Percentiles rank a stretch among this genome's conserved stretches.
Evolutionary conservation across 2,329 filamentous ascomycete genomes (phyloP).

Genomic region (Onygena corvina): DNA sequence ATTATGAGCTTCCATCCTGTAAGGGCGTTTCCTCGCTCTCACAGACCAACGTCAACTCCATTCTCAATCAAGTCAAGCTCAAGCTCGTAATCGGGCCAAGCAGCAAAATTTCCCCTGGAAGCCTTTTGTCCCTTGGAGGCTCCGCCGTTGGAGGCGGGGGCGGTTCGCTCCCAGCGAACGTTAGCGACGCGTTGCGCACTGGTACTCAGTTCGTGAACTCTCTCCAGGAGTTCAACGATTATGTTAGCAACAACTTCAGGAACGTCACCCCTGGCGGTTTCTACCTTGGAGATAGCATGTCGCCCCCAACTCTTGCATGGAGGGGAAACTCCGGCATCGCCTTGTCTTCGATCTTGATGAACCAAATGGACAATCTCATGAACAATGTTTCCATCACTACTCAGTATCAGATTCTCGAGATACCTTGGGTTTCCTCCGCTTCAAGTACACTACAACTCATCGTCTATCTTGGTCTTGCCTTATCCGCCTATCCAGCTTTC

Average conservation of each 20-base stretch:
- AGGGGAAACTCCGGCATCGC: conserved; percentile 49
- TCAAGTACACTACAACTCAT: conserved; percentile 68
- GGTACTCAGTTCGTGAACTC: conserved; percentile 41
- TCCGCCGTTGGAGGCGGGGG: neutral
- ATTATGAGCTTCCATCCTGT: conserved; percentile 44
- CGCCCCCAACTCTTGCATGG: conserved; percentile 58
- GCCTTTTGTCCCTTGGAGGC: conserved; percentile 18
- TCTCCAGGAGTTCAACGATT: conserved; percentile 55
- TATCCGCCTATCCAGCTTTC: conserved; percentile 70
- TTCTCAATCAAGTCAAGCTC: conserved; percentile 23
- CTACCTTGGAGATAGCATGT: conserved; percentile 54
- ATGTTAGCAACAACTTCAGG: conserved; percentile 49
- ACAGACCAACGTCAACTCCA: conserved; percentile 15
- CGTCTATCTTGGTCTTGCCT: conserved; percentile 67
- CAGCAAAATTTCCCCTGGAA: conserved; percentile 20
- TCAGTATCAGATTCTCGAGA: conserved; percentile 62
- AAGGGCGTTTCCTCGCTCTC: conserved; percentile 36
- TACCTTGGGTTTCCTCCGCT: conserved; percentile 55
- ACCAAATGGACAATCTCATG: conserved; percentile 53
- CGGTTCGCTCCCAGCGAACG: conserved; percentile 2
- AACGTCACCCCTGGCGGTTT: conserved; percentile 67
- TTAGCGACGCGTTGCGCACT: conserved; percentile 4
- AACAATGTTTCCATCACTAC: conserved; percentile 58
- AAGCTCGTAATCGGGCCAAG: conserved; percentile 30
- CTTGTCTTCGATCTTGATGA: conserved; percentile 43